Base-by-base conservation (phyloP, 345 rosid genomes). In the Turritis glabra region DNA sequence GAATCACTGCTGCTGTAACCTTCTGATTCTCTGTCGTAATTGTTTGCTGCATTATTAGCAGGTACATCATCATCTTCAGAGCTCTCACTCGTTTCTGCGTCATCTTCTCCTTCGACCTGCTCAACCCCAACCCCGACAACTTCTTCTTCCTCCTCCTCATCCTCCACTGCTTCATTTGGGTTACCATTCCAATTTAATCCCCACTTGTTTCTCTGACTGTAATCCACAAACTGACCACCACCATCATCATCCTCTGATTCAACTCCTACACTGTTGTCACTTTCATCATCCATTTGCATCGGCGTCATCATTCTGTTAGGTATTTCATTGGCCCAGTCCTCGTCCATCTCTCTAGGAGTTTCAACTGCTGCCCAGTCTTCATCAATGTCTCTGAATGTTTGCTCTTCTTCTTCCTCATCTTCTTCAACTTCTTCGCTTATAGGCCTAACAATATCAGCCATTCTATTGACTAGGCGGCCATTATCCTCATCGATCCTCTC, bases 1-100 rank as follows among this genome's bases (percentile, higher is more conserved):
- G 69, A 72, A 66, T 90, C 93, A 41, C 97, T 92, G 80, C 91
- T 93, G 52, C 97, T 95, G 77, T 87, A 95, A 61, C 82, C 94
- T 64, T 95, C 98, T 0, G 86, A 82, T 46, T 87, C 96, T 14
- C 76, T 33, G 64, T 60, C 62, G 61, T 25, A 79, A 73, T 73
- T 63, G 48, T 46, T 64, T 3, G 66, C 88, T 29, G 81, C 83
- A 8, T 83, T 83, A 7, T 67, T 82, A 27, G 32, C 64, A 82
- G 47, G 72, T 54, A 38, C 67, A 41, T 79, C 82, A 18, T 52
- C 69, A 60, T 79, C 80, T 27, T 71, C 89, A 23, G 85, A 86
- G 50, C 85, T 90, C 25, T 85, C 89, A 12, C 84, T 83, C 79
- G 82, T 73, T 13, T 85, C 89, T 15, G 53, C 80, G 2, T 82